Percentiles rank a stretch among this genome's conserved stretches.
Conservation (phyloP, 257 asterid genomes). For the Scutellaria barbata region DNA sequence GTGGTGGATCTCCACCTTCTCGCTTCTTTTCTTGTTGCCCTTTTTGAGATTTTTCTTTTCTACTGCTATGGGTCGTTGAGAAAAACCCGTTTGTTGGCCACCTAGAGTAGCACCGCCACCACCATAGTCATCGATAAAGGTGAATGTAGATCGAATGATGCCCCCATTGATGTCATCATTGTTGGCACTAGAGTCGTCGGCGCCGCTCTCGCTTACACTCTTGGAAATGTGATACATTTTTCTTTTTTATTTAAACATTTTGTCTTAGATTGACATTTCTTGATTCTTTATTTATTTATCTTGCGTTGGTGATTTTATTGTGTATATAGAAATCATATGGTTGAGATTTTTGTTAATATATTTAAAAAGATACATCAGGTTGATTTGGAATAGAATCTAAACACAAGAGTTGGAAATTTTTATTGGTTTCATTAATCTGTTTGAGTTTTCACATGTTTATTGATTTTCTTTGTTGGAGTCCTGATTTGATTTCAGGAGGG, state of each 20-base stretch:
- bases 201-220: constrained; percentile 50
- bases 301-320: not conserved
- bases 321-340: not conserved
- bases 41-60: constrained; percentile 49
- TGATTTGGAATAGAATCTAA: not conserved
- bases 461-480: not conserved
- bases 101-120: constrained; percentile 19
- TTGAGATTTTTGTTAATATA: not conserved
- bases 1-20: constrained; percentile 52
- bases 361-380: not conserved
- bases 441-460: constrained; percentile 1
- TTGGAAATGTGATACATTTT: constrained; percentile 48
- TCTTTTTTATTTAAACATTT: not conserved
- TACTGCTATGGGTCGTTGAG: constrained; percentile 32
- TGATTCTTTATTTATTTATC: not conserved
- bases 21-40: constrained; percentile 48
- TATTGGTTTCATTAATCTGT: not conserved
- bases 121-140: constrained; percentile 54
- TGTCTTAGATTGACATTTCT: not conserved
- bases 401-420: not conserved
- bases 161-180: constrained; percentile 39
- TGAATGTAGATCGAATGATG: constrained; percentile 52
- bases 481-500: constrained; percentile 65
- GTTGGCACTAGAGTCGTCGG: constrained; percentile 53
- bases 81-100: constrained; percentile 9